Percentiles rank a stretch among this genome's conserved stretches.
These are phyloP conservation scores for Cyanidioschyzon merolae DNA, from an alignment of 23 red algal species.

Conservation along the genomic window DNA sequence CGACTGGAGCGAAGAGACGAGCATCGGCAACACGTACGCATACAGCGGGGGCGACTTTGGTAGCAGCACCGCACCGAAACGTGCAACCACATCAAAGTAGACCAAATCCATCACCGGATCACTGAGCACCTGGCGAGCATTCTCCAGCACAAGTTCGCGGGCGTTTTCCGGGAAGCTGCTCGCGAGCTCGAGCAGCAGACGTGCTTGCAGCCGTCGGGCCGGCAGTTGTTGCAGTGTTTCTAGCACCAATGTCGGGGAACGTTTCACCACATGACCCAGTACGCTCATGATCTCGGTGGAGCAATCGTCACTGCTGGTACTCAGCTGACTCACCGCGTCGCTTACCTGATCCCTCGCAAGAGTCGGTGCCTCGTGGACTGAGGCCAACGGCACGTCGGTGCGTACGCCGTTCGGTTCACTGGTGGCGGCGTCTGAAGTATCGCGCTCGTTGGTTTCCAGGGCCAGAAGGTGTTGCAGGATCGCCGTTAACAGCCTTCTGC, in stretches of 20 bases:
- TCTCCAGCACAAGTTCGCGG: neutral
- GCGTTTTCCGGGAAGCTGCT: neutral
- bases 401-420: neutral
- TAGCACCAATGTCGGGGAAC: neutral
- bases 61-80: neutral
- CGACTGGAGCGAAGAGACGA: neutral
- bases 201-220: neutral
- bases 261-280: neutral
- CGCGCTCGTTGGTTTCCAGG: neutral
- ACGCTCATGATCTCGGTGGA: neutral
- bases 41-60: neutral
- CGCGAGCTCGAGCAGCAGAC: neutral
- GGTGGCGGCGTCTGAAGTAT: neutral
- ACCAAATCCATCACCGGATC: neutral
- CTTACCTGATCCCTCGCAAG: neutral
- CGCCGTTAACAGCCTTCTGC: neutral
- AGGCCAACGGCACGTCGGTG: neutral
- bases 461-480: neutral
- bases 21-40: neutral
- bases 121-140: neutral
- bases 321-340: neutral
- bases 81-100: slow-evolving; percentile 5
- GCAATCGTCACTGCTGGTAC: neutral
- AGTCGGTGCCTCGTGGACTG: neutral
- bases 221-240: neutral